phyloP scores from a whole-genome alignment of 306 rosid genomes.

The Biancaea sappan region DNA sequence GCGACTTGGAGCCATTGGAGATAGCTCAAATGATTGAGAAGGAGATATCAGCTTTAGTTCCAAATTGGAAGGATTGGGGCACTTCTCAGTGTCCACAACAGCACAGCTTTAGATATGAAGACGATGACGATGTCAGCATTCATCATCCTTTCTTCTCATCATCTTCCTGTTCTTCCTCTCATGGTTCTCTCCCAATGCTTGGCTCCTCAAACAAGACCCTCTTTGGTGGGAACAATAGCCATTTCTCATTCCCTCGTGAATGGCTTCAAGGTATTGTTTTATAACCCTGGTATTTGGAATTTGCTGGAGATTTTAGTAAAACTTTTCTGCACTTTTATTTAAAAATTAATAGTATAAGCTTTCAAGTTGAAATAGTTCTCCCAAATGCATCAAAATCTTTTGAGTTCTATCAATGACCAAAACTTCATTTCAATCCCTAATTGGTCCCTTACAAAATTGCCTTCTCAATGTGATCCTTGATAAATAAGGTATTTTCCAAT shows the following conservation, averaged over 20 bases:
- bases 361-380: too few species aligned
- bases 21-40: slow-evolving; percentile 82
- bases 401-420: too few species aligned
- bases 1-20: slow-evolving; percentile 70
- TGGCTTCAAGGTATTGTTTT: slow-evolving; percentile 55
- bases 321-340: too few species aligned
- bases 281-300: background rate
- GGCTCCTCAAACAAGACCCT: slow-evolving; percentile 43
- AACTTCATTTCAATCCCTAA: too few species aligned
- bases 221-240: slow-evolving; percentile 13
- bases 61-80: slow-evolving; percentile 54
- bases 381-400: too few species aligned
- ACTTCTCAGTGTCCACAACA: slow-evolving; percentile 41
- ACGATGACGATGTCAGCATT: slow-evolving; percentile 39
- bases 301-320: too few species aligned
- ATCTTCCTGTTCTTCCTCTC: slow-evolving; percentile 60
- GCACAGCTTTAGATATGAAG: slow-evolving; percentile 62
- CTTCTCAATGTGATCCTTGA: too few species aligned
- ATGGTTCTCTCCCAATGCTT: slow-evolving; percentile 45
- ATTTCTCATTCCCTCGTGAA: slow-evolving; percentile 26
- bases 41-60: slow-evolving; percentile 61
- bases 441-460: too few species aligned
- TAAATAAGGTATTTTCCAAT: too few species aligned
- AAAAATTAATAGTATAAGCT: too few species aligned
- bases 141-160: slow-evolving; percentile 54